Evolutionary conservation across 768 basidiomycete genomes (phyloP).

Genomic region (Chalciporus sphaerocephalus): DNA sequence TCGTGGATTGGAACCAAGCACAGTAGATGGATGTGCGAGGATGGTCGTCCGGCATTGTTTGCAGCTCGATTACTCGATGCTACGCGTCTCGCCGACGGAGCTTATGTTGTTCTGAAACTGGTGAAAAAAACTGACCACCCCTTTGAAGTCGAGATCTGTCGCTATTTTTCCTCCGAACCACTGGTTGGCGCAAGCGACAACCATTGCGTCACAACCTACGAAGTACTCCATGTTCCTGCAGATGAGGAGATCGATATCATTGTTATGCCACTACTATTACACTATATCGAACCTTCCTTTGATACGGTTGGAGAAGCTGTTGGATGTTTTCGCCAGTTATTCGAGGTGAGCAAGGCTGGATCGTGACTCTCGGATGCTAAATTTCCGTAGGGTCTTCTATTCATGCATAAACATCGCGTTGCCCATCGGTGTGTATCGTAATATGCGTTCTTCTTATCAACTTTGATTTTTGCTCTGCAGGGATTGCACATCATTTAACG

Average conservation of each 20-base stretch:
- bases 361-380: background rate
- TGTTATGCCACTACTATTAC: slow-evolving; percentile 35
- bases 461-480: slow-evolving; percentile 6
- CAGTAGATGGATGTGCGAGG: background rate
- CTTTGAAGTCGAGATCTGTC: slow-evolving; percentile 26
- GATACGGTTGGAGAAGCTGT: slow-evolving; percentile 13
- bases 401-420: slow-evolving; percentile 20
- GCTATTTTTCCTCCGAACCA: slow-evolving; percentile 10
- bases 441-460: too few species aligned
- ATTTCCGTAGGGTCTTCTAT: slow-evolving; percentile 17
- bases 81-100: slow-evolving; percentile 21
- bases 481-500: slow-evolving; percentile 23
- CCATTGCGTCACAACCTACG: slow-evolving; percentile 30
- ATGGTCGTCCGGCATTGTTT: background rate
- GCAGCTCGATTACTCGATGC: slow-evolving; percentile 22
- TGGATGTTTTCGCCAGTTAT: slow-evolving; percentile 29
- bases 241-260: slow-evolving; percentile 9
- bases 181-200: slow-evolving; percentile 14
- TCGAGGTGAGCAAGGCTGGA: slow-evolving; percentile 21
- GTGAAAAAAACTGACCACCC: slow-evolving; percentile 9
- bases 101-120: slow-evolving; percentile 29
- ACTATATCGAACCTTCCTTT: slow-evolving; percentile 22
- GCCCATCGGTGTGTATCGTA: slow-evolving; percentile 6
- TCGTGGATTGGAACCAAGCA: background rate
- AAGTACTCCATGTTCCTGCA: slow-evolving; percentile 11